Evolutionary conservation across 257 asterid species (phyloP).

Genomic region (Lycium ferocissimum): DNA sequence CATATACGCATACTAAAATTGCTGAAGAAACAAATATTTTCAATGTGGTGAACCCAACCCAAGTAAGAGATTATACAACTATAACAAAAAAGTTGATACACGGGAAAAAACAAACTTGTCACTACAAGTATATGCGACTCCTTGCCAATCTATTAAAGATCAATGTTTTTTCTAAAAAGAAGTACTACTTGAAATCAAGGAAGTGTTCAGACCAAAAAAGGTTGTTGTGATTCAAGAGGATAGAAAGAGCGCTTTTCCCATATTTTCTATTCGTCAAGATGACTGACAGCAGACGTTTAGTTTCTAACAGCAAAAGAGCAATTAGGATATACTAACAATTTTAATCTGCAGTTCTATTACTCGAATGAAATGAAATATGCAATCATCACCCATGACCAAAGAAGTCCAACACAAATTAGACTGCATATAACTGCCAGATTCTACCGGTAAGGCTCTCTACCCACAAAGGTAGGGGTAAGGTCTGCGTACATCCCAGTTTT

Average conservation of each 20-base stretch:
- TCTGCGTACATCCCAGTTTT: too few relatives aligned
- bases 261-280: background rate
- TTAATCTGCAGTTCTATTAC: background rate
- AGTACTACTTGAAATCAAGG: background rate
- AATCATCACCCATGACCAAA: background rate
- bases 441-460: too few relatives aligned
- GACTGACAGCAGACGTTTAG: background rate
- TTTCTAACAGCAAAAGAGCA: slow-evolving; percentile 16
- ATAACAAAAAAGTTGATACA: background rate
- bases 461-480: too few relatives aligned
- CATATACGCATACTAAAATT: background rate
- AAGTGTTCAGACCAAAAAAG: background rate
- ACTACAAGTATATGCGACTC: background rate
- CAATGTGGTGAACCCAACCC: background rate
- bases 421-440: background rate
- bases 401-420: background rate
- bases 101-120: too few relatives aligned
- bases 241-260: background rate
- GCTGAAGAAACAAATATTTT: background rate
- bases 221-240: background rate
- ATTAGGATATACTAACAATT: background rate
- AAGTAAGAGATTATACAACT: background rate
- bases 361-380: background rate
- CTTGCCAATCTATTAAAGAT: background rate
- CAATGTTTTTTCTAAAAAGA: background rate